Evolutionary conservation across 2,329 filamentous ascomycete species (phyloP), one percentile per base, ranked within the genome.

Genomic region (Epichloe brachyelytri): DNA sequence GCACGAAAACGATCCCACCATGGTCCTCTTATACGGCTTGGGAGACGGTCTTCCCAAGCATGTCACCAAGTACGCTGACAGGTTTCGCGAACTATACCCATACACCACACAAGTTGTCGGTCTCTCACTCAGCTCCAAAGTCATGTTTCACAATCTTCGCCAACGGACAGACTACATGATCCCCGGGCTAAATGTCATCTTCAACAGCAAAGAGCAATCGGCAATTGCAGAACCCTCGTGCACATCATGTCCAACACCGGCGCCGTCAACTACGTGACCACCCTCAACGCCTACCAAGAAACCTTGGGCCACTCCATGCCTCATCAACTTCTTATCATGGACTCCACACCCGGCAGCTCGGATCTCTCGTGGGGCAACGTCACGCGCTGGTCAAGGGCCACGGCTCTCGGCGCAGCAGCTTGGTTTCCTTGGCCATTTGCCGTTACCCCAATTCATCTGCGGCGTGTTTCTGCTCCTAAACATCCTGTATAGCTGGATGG

Each of bases 181-280:
- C 38, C 72, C 70, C 11, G 63, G 77, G 37, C 55, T 76, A 36
- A 63, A 73, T 45, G 64, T 65, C 34, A 59, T 68, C 17, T 70
- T 69, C 46, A 52, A 55, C 20, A 46, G 43, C 51, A 48, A 46
- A 52, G 3, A 52, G 3, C 54, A 52, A 12, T 55, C 46, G 57
- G 56, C 20, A 52, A 60, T 7, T 37, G 41, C 36, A n/a, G 68
- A 2, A 63, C 80, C 12, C 62, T 80, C 17, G 59, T 76, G 1
- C 77, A 80, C 51, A 65, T 67, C 56, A 78, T 81, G 71, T 80
- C 77, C 54, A 81, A 79, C 60, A 79, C 77, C 0, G 78, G 78
- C 14, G 75, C 70, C 15, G 76, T 77, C 51, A 76, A 74, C 65
- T 69, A 71, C 46, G 74, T 72, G 0, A 69, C 75, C 1, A 70